These are phyloP conservation scores for Pyrus bretschneideri DNA, from an alignment of 306 rosid genomes.

Conservation along the genomic window DNA sequence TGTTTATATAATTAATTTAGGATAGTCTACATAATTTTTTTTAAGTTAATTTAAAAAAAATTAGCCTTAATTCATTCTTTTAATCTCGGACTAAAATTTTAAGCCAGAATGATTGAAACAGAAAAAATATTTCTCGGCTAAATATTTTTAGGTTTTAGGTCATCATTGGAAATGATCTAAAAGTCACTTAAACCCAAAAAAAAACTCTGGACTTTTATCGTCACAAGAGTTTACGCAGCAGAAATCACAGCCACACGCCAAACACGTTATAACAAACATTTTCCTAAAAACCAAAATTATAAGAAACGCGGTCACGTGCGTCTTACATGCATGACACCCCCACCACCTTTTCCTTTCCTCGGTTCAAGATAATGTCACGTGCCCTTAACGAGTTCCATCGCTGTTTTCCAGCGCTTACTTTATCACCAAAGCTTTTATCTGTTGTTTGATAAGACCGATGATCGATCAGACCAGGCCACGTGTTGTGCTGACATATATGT, in stretches of 20 bases:
- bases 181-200: too few relatives aligned
- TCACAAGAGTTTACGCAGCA: too few relatives aligned
- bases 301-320: slow-evolving; percentile 23
- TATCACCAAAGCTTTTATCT: background rate
- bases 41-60: too few relatives aligned
- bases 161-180: too few relatives aligned
- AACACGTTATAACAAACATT: slow-evolving; percentile 3
- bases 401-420: background rate
- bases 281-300: background rate
- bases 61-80: too few relatives aligned
- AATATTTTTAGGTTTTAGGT: too few relatives aligned
- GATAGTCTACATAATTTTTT: too few relatives aligned
- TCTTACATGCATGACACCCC: background rate
- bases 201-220: too few relatives aligned
- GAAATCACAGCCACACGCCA: background rate
- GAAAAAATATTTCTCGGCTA: too few relatives aligned
- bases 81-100: too few relatives aligned
- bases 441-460: background rate
- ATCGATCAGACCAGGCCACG: background rate
- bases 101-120: too few relatives aligned
- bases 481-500: background rate
- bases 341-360: background rate
- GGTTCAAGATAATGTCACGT: slow-evolving; percentile 19
- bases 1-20: too few relatives aligned
- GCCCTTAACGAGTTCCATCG: slow-evolving; percentile 1